Evolutionary conservation across 2,329 filamentous ascomycete species (phyloP), one percentile per base, ranked within the genome.

Genomic region (Monosporascus ibericus): DNA sequence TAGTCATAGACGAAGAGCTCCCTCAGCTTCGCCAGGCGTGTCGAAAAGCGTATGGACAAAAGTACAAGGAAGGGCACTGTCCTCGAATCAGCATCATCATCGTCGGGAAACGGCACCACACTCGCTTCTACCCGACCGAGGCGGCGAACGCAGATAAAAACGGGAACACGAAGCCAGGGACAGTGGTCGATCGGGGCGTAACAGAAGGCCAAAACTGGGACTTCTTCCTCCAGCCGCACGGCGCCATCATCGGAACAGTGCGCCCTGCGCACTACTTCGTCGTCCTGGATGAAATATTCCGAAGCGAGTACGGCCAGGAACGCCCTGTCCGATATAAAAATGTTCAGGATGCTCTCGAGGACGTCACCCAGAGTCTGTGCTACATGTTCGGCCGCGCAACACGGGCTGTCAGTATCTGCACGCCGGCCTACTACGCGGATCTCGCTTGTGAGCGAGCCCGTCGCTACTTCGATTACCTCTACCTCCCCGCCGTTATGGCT

Each of bases 81-180:
- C 85, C 85, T 0, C 78, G 76, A 18, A 71, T 89, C 7, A 78
- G 82, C 0, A 78, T 90, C 53, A 73, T 90, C 50, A 69, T 89
- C 20, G 85, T 87, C 14, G 86, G 85, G n/a, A 90, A 91, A 65
- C 77, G 87, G 3, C 86, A 91, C 59, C 82, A 90, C 62, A 88
- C 85, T 0, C 80, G 87, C 3, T 88, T 90, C 70, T 90, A 85
- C 59, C 82, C 85, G 0, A 82, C 78, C 1, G 63, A 65, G 1
- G 63, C 72, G 5, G 65, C 69, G 1, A 71, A 77, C 18, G 75
- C 76, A 0, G 76, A 78, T 55, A 68, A 68, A 0, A 77, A 71
- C 0, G 74, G 73, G 8, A 90, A 89, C 62, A 77, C 81, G 0
- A 68, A 72, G 46, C 77, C 82, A 0, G 87, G 87, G 30, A 88